Conservation (phyloP, 768 basidiomycete species). For the Baorangia bicolor region DNA sequence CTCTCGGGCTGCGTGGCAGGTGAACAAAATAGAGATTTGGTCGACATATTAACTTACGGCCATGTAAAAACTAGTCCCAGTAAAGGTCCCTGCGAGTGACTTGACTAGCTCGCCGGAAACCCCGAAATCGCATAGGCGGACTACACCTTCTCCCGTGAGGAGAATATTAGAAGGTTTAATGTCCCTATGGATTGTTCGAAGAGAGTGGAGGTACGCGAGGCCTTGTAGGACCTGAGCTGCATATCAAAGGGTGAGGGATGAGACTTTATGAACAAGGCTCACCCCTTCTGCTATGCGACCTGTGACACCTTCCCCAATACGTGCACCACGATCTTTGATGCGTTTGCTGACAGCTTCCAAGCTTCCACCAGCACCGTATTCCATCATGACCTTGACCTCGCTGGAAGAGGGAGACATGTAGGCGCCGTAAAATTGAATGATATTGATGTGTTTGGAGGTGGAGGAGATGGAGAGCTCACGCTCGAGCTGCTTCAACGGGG, state of each 20-base stretch:
- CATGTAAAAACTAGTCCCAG: constrained; percentile 98
- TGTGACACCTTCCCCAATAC: constrained; percentile 85
- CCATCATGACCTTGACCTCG: constrained; percentile 96
- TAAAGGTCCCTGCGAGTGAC: constrained; percentile 92
- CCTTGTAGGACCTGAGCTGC: constrained; percentile 74
- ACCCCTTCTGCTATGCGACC: constrained; percentile 94
- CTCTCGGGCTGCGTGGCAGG: constrained; percentile 72
- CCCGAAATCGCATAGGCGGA: constrained; percentile 95
- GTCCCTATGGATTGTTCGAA: constrained; percentile 92
- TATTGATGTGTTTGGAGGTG: constrained; percentile 79
- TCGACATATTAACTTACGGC: constrained; percentile 61
- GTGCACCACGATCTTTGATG: constrained; percentile 72
- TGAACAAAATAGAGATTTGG: constrained; percentile 1
- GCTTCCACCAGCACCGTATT: constrained; percentile 83
- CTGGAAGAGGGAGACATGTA: constrained; percentile 84
- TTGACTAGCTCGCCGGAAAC: constrained; percentile 95
- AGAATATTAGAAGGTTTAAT: constrained; percentile 95
- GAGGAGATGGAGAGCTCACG: constrained; percentile 92
- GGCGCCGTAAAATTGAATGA: constrained; percentile 89
- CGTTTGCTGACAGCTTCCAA: constrained; percentile 86
- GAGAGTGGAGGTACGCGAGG: constrained; percentile 88
- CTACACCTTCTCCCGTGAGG: constrained; percentile 81
- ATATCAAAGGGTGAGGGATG: constrained; percentile 5
- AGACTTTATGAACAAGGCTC: constrained; percentile 28
- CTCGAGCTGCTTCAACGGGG: constrained; percentile 88